Percentiles rank a stretch among this genome's conserved stretches.
phyloP scores from a whole-genome alignment of 148 eudicot species.

The Persicaria tinctoria region DNA sequence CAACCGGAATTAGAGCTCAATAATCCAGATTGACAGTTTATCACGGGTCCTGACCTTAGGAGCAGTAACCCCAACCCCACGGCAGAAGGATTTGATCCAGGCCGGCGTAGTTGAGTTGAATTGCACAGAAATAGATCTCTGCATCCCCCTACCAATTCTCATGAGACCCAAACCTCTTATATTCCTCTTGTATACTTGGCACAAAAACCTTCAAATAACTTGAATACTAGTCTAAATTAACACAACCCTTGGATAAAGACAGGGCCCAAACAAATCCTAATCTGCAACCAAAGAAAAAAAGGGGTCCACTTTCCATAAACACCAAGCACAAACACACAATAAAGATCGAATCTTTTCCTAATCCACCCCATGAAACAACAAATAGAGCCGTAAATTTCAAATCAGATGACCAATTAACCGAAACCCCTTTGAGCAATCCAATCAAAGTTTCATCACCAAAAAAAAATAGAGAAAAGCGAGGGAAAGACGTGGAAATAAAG shows the following conservation, averaged over 20 bases:
- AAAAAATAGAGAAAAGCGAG: background rate
- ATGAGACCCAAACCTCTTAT: conserved; percentile 63
- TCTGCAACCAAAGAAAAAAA: conserved; percentile 24
- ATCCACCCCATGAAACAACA: background rate
- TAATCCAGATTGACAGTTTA: conserved; percentile 38
- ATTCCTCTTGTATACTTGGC: conserved; percentile 13
- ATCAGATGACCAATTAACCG: background rate
- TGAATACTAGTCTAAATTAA: conserved; percentile 26
- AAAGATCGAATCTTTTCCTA: background rate
- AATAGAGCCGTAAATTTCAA: background rate
- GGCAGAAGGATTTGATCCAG: conserved; percentile 53
- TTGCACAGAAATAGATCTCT: conserved; percentile 53
- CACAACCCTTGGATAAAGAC: conserved; percentile 17
- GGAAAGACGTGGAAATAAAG: background rate
- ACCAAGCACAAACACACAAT: conserved; percentile 7
- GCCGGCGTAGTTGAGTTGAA: conserved; percentile 40
- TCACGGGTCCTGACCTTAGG: conserved; percentile 83
- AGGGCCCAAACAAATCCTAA: conserved; percentile 20
- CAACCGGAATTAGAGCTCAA: conserved; percentile 43
- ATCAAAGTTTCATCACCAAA: background rate
- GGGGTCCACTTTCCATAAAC: background rate
- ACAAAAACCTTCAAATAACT: conserved; percentile 34
- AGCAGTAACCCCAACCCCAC: conserved; percentile 47
- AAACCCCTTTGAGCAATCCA: conserved; percentile 1
- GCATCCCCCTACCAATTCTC: conserved; percentile 99